phyloP scores from a whole-genome alignment of 192 early-diverging fungal genomes.

The Globomyces pollinis-pini region DNA sequence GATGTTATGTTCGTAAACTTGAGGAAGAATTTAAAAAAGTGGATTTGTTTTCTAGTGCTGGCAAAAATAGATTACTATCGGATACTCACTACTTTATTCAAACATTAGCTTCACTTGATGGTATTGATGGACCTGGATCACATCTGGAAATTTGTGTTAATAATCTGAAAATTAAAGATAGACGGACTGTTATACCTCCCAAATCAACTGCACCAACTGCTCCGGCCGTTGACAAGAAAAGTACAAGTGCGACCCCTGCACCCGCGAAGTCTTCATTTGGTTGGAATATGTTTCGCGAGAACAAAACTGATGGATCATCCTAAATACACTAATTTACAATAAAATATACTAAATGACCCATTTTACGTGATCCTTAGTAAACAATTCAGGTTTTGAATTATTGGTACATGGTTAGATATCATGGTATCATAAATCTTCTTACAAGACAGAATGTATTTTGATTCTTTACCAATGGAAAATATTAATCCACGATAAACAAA shows the following conservation, averaged over 20 bases:
- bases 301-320: no score
- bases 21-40: constrained; percentile 59
- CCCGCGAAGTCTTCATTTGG: not conserved
- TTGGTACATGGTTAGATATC: no score
- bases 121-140: constrained; percentile 64
- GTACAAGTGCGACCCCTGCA: no score
- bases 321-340: no score
- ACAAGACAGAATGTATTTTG: no score
- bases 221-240: not conserved
- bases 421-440: no score
- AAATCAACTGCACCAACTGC: not conserved
- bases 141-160: constrained; percentile 71
- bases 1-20: constrained; percentile 65
- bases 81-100: constrained; percentile 69
- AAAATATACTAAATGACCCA: no score
- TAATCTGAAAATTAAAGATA: constrained; percentile 66
- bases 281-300: no score
- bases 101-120: constrained; percentile 57
- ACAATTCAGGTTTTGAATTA: no score
- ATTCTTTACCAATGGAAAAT: no score
- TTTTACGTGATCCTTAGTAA: no score
- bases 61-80: constrained; percentile 68
- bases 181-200: constrained; percentile 4
- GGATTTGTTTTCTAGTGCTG: constrained; percentile 41
- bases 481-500: no score